Conservation (phyloP, 192 early-diverging fungal genomes). For the Entomortierella lignicola region DNA sequence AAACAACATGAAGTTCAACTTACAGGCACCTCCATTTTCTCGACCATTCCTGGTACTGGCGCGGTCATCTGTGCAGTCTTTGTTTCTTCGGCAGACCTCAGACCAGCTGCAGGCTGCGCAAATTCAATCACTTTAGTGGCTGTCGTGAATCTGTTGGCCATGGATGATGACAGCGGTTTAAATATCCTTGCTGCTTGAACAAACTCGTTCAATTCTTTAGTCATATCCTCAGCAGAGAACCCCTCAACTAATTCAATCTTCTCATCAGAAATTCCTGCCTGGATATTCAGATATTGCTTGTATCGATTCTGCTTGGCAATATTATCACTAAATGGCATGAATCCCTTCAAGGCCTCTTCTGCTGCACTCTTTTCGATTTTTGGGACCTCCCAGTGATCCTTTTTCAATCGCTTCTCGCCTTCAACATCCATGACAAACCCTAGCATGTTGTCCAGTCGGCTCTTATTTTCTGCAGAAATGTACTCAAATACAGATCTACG, state of each 20-base stretch:
- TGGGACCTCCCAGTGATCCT: slow-evolving; percentile 50
- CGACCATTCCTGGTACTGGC: not conserved
- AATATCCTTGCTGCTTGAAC: slow-evolving; percentile 81
- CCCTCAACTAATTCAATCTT: slow-evolving; percentile 49
- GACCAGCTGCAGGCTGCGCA: slow-evolving; percentile 53
- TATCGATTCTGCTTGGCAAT: slow-evolving; percentile 80
- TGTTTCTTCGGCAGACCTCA: slow-evolving; percentile 49
- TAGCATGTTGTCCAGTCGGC: slow-evolving; percentile 66
- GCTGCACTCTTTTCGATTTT: slow-evolving; percentile 75
- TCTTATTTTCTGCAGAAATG: slow-evolving; percentile 74
- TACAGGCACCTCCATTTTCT: slow-evolving; percentile 44
- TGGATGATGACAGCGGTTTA: slow-evolving; percentile 73
- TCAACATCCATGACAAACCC: slow-evolving; percentile 48
- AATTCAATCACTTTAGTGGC: slow-evolving; percentile 51
- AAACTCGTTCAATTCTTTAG: slow-evolving; percentile 79
- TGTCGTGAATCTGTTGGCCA: slow-evolving; percentile 78
- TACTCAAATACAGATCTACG: slow-evolving; percentile 79
- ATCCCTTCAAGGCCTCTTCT: slow-evolving; percentile 75
- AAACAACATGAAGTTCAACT: not conserved
- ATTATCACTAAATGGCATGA: slow-evolving; percentile 82
- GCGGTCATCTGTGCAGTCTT: slow-evolving; percentile 8
- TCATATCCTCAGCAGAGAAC: slow-evolving; percentile 55
- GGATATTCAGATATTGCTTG: slow-evolving; percentile 71
- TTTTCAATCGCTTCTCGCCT: slow-evolving; percentile 46
- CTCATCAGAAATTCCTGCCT: slow-evolving; percentile 61